Conservation (phyloP, 2,329 filamentous ascomycete genomes). For the Aspergillus spinulosporus region DNA sequence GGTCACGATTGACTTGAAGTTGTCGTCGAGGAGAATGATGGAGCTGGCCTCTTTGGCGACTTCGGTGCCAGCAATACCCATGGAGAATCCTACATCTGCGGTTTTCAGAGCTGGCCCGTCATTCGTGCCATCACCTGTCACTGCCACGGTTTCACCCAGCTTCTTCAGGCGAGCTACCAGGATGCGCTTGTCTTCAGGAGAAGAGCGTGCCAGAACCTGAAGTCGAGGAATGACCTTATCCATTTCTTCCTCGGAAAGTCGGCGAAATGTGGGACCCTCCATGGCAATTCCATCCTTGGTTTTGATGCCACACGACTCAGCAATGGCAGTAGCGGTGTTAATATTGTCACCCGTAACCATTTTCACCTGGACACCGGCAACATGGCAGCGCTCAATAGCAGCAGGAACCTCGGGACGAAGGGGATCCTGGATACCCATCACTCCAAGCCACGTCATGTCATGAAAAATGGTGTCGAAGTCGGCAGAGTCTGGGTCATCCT, state of each 20-base stretch:
- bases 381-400: conserved; percentile 66
- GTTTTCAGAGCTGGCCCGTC: conserved; percentile 66
- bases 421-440: conserved; percentile 75
- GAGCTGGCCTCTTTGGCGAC: conserved; percentile 69
- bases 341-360: conserved; percentile 75
- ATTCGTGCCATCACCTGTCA: conserved; percentile 67
- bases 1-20: conserved; percentile 65
- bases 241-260: conserved; percentile 61
- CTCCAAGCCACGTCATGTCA: conserved; percentile 70
- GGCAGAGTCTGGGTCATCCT: conserved; percentile 63
- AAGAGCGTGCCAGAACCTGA: conserved; percentile 65
- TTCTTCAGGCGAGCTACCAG: conserved; percentile 62
- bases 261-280: conserved; percentile 68
- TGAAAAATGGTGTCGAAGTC: conserved; percentile 68
- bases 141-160: conserved; percentile 63
- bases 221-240: conserved; percentile 59
- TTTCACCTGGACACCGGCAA: conserved; percentile 69
- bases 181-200: conserved; percentile 67
- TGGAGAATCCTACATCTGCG: conserved; percentile 67
- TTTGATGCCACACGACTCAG: conserved; percentile 70
- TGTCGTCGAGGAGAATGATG: conserved; percentile 67
- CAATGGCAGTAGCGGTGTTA: conserved; percentile 71
- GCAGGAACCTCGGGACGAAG: conserved; percentile 66
- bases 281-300: conserved; percentile 61
- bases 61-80: conserved; percentile 67